Evolutionary conservation across 176 grass and related monocot species (phyloP).

Genomic region (Chrysopogon serrulatus): DNA sequence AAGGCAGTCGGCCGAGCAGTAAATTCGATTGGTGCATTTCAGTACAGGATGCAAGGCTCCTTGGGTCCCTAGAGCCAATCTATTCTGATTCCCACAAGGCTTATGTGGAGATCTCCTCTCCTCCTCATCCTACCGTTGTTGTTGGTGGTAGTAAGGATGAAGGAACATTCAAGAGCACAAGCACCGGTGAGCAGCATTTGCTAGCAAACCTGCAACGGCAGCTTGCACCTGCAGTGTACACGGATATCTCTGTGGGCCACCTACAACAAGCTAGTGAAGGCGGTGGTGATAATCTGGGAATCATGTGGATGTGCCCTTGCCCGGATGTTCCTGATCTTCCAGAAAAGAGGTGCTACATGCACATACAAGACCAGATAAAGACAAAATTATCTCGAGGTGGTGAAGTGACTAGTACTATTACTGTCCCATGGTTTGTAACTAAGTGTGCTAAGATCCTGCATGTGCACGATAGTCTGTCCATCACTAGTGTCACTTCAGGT

Average conservation of each 20-base stretch:
- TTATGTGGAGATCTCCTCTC: background rate
- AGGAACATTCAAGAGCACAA: background rate
- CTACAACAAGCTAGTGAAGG: background rate
- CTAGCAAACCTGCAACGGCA: background rate
- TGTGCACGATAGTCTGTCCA: background rate
- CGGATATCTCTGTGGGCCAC: background rate
- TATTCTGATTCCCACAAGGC: background rate
- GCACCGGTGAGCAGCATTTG: too few relatives aligned
- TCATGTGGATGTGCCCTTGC: background rate
- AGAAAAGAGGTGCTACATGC: background rate
- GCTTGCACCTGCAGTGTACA: background rate
- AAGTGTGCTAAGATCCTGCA: accelerated
- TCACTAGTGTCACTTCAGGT: background rate
- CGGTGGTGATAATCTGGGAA: too few relatives aligned
- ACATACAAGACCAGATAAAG: background rate
- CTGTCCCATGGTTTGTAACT: background rate
- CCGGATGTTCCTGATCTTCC: background rate
- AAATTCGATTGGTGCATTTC: background rate
- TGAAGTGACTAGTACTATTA: background rate
- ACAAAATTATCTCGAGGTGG: background rate
- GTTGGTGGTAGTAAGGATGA: background rate
- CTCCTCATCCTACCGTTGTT: background rate
- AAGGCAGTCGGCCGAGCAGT: background rate
- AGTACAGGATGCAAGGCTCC: background rate
- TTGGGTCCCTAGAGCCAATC: background rate